phyloP scores from a whole-genome alignment of 2,329 filamentous ascomycete species.

The Epichloe uncinata region DNA sequence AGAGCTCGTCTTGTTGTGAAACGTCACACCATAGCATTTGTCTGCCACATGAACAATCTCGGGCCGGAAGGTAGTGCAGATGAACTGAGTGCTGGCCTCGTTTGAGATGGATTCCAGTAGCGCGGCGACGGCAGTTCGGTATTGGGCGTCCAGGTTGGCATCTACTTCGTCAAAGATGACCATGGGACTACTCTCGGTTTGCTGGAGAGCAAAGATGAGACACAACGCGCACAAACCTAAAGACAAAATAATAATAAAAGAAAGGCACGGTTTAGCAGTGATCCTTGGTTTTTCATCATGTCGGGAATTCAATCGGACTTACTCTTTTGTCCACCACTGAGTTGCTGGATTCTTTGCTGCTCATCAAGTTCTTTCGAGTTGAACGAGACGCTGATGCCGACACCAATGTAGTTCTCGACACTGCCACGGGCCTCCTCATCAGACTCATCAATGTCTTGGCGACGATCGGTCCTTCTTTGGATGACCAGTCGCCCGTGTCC shows the following conservation, averaged over 20 bases:
- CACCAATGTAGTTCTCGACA: slow-evolving; percentile 92
- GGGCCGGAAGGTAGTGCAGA: slow-evolving; percentile 95
- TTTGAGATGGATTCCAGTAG: slow-evolving; percentile 70
- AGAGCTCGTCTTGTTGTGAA: slow-evolving; percentile 83
- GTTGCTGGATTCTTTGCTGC: slow-evolving; percentile 93
- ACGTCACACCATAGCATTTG: slow-evolving; percentile 95
- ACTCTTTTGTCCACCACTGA: slow-evolving; percentile 97
- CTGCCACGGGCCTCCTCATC: slow-evolving; percentile 54
- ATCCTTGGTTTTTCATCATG: too few relatives aligned
- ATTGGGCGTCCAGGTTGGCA: slow-evolving; percentile 94
- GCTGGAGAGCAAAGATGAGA: slow-evolving; percentile 96
- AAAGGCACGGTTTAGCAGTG: neutral
- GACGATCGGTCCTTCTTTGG: slow-evolving; percentile 72
- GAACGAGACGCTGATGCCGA: slow-evolving; percentile 95
- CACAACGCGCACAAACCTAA: slow-evolving; percentile 87
- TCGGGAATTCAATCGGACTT: slow-evolving; percentile 22
- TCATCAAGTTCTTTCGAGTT: slow-evolving; percentile 93
- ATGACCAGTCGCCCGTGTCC: slow-evolving; percentile 87
- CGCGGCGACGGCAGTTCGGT: slow-evolving; percentile 85
- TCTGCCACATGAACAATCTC: slow-evolving; percentile 93
- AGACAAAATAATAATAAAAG: neutral
- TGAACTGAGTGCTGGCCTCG: slow-evolving; percentile 65
- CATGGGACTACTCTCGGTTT: slow-evolving; percentile 93
- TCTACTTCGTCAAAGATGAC: slow-evolving; percentile 99
- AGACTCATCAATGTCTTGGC: slow-evolving; percentile 45